phyloP scores from a whole-genome alignment of 2,329 filamentous ascomycete species.

The Paramyrothecium roridum region DNA sequence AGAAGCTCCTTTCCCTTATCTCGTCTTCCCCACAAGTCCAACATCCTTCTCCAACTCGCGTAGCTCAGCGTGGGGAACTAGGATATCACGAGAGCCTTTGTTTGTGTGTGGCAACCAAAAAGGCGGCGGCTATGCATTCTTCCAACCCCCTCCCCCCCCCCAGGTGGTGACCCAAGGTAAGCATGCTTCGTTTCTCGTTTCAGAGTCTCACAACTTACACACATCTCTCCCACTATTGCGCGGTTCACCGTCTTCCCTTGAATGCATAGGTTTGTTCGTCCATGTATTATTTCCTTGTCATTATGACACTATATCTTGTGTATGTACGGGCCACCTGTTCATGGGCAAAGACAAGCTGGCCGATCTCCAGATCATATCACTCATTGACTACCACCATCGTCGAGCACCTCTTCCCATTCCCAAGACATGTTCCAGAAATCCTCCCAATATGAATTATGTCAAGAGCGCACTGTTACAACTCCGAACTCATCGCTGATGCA shows the following conservation, averaged over 20 bases:
- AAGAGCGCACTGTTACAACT: slow-evolving; percentile 8
- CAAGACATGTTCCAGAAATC: not conserved
- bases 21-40: not conserved
- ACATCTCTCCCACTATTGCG: no score
- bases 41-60: not conserved
- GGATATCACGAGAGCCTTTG: no score
- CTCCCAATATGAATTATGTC: not conserved
- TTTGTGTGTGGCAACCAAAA: no score
- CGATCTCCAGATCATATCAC: not conserved
- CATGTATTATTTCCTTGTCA: not conserved
- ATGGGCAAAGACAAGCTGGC: not conserved
- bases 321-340: not conserved
- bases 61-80: not conserved
- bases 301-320: not conserved
- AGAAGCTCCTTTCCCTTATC: not conserved
- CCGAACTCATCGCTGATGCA: slow-evolving; percentile 15
- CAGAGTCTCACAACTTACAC: no score
- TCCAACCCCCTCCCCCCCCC: no score
- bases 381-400: not conserved
- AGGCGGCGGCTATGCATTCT: no score
- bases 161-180: no score
- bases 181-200: no score
- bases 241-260: no score
- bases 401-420: not conserved
- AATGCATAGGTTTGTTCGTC: no score